phyloP scores from a whole-genome alignment of 306 rosid species.

The Vachellia collinsii region DNA sequence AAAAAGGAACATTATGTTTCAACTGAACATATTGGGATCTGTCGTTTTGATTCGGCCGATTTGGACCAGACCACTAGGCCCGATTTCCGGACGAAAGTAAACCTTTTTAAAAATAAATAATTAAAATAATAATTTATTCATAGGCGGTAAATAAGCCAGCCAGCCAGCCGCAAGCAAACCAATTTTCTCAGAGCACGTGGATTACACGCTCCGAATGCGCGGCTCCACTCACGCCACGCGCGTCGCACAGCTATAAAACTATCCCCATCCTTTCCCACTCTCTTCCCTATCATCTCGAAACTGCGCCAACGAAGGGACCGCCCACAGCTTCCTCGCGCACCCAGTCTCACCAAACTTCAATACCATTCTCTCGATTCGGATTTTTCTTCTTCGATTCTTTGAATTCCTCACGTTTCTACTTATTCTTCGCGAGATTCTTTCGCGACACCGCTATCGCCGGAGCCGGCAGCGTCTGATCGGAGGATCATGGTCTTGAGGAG shows the following conservation, averaged over 20 bases:
- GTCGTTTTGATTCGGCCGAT: constrained; percentile 54
- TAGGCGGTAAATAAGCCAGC: neutral
- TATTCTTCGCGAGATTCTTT: neutral
- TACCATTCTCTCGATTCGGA: neutral
- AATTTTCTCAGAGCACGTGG: neutral
- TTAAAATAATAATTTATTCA: neutral
- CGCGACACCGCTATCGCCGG: neutral
- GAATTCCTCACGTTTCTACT: neutral
- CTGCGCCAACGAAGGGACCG: neutral
- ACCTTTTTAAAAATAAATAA: neutral
- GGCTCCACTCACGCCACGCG: neutral
- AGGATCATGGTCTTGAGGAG: neutral
- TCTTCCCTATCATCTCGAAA: neutral
- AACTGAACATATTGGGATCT: no score
- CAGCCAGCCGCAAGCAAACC: neutral
- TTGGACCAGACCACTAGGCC: constrained; percentile 43
- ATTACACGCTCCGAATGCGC: neutral
- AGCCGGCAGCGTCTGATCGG: neutral
- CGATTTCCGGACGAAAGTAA: constrained; percentile 31
- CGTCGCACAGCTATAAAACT: constrained; percentile 8
- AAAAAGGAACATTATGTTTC: no score
- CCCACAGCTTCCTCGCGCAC: neutral
- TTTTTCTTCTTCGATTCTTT: neutral
- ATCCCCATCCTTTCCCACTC: neutral
- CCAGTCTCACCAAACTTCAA: neutral